phyloP scores from a whole-genome alignment of 2,329 filamentous ascomycete genomes.

The Daldinia sp. region DNA sequence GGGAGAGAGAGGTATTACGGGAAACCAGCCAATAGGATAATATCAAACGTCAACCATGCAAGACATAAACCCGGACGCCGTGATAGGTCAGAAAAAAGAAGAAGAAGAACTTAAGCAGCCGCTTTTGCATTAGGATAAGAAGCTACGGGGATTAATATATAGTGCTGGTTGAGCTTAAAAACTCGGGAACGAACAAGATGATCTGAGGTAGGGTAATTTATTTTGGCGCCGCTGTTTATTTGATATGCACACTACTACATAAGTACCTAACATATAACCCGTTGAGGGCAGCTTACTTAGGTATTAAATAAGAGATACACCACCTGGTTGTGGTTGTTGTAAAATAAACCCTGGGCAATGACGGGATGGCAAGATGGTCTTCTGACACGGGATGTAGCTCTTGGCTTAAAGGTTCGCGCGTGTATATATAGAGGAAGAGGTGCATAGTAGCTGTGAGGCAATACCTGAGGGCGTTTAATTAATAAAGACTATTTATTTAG shows the following conservation, averaged over 20 bases:
- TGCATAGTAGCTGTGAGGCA: background rate
- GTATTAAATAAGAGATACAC: background rate
- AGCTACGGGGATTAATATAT: constrained; percentile 14
- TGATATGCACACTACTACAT: background rate
- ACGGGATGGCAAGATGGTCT: background rate
- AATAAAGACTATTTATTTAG: background rate
- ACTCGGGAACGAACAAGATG: background rate
- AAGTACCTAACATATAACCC: too few relatives aligned
- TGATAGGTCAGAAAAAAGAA: constrained; percentile 31
- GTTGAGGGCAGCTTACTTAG: too few relatives aligned
- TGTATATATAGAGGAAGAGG: background rate
- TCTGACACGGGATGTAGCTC: background rate
- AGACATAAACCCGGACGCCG: constrained; percentile 20
- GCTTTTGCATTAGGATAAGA: constrained; percentile 13
- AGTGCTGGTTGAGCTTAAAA: background rate
- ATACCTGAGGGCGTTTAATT: background rate
- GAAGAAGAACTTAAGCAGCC: constrained; percentile 6
- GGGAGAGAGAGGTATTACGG: constrained; percentile 1
- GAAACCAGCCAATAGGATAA: constrained; percentile 34
- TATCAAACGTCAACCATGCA: constrained; percentile 16
- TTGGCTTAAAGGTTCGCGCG: background rate
- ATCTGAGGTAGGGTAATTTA: background rate
- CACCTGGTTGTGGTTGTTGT: background rate
- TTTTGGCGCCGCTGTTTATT: background rate
- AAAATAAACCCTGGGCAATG: background rate